Base-by-base conservation (phyloP, 1,284 basidiomycete species). In the Fomitopsis schrenkii region DNA sequence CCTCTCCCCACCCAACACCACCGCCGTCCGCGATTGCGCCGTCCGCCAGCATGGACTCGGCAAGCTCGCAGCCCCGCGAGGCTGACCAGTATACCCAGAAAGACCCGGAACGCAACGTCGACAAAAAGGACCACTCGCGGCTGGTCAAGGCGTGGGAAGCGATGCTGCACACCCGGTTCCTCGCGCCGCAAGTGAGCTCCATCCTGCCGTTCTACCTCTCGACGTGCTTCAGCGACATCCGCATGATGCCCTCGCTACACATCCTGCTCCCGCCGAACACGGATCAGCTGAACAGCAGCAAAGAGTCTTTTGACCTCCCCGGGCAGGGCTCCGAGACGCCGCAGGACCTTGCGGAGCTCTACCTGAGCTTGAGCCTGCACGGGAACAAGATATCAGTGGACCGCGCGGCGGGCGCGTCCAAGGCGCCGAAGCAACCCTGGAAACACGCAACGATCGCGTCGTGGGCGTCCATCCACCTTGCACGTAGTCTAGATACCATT, bases 141-240 rank as follows among this genome's bases (percentile, higher is more conserved):
- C 77, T 91, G 38, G 80, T 81, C 68, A 74, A 76, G 5, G 83
- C 88, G 5, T 91, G 90, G 87, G 82, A 86, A 56, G 79, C 81
- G 46, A 88, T 91, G 87, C 79, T 91, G 36, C 74, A 79, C 46
- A 74, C 73, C 26, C 78, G 84, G 28, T 88, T 87, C 67, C 76
- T 91, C 44, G 75, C 84, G 0, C 72, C 81, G 9, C 82, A 81
- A 42, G 71, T 85, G 8, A 75, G 84, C 55, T 81, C 85, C 19
- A 80, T 90, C 57, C 77, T 91, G 58, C 87, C 87, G 0, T 86
- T 90, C 66, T 88, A 90, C 67, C 77, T 91, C 44, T 83, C 83
- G 0, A 79, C 81, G 38, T 78, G 80, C 55, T 91, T 91, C 65
- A 68, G 73, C 7, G 80, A 83, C 53, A 79, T 87, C 59, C 79